Evolutionary conservation across 805 yeast species (phyloP).

Genomic region (Hanseniaspora valbyensis): DNA sequence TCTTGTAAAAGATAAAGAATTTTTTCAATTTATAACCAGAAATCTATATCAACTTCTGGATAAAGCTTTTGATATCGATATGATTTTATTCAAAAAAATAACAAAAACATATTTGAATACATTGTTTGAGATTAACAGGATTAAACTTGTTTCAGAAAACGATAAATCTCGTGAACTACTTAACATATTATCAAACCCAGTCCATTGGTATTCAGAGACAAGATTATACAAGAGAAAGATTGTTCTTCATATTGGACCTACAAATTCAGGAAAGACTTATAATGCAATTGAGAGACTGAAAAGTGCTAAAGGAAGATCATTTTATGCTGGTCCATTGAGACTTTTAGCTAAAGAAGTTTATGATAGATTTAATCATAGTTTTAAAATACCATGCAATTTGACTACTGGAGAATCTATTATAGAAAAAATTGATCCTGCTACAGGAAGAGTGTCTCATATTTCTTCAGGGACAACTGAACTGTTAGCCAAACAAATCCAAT

Average conservation of each 20-base stretch:
- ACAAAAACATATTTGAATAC: neutral
- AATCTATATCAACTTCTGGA: neutral
- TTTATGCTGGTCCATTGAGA: constrained; percentile 89
- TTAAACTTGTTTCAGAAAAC: no score
- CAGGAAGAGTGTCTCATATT: constrained; percentile 62
- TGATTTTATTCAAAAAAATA: neutral
- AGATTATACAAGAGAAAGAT: constrained; percentile 66
- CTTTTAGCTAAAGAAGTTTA: constrained; percentile 83
- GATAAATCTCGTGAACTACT: no score
- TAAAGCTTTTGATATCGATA: neutral
- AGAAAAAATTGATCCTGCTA: constrained; percentile 47
- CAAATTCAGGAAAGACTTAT: constrained; percentile 91
- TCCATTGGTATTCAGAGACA: constrained; percentile 78
- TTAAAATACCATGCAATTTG: constrained; percentile 61
- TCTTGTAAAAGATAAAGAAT: neutral
- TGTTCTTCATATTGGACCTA: constrained; percentile 94
- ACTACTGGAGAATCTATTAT: constrained; percentile 94
- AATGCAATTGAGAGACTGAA: constrained; percentile 62
- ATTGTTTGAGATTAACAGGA: neutral
- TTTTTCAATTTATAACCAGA: neutral
- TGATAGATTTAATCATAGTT: constrained; percentile 57
- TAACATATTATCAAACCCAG: constrained; percentile 37
- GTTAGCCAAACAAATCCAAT: constrained; percentile 41
- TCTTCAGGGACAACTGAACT: constrained; percentile 90
- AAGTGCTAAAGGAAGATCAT: constrained; percentile 52